phyloP scores from a whole-genome alignment of 2,329 filamentous ascomycete species.

The Plenodomus biglobosus region DNA sequence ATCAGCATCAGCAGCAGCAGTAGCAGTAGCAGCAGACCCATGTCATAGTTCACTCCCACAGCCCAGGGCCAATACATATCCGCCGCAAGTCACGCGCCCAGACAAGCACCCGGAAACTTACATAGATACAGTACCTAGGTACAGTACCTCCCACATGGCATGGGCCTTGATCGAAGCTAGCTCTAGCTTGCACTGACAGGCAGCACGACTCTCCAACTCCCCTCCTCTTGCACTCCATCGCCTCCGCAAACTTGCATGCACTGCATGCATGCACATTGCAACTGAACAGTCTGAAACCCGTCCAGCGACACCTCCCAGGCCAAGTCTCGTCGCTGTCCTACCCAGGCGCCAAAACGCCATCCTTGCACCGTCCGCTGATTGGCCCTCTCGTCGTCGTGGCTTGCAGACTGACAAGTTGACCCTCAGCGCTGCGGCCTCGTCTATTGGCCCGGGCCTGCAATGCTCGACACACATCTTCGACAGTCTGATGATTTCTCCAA shows the following conservation, averaged over 20 bases:
- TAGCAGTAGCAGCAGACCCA: neutral
- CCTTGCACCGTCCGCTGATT: slow-evolving; percentile 7
- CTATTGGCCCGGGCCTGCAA: neutral
- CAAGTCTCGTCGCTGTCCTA: slow-evolving; percentile 1
- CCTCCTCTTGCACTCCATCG: no score
- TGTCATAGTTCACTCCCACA: neutral
- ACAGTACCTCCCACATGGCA: neutral
- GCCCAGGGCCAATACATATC: no score
- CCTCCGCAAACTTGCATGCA: slow-evolving; percentile 2
- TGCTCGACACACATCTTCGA: neutral
- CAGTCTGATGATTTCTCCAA: neutral
- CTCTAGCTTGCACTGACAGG: neutral
- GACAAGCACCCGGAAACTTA: no score
- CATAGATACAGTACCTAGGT: no score
- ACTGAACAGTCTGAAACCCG: neutral
- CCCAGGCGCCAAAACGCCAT: slow-evolving; percentile 4
- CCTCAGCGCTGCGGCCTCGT: neutral
- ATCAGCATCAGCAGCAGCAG: neutral
- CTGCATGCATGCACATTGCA: neutral
- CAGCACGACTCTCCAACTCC: neutral
- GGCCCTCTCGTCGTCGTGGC: slow-evolving; percentile 4
- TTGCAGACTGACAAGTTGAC: slow-evolving; percentile 5
- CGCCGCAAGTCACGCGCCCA: no score
- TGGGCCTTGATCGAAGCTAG: no score
- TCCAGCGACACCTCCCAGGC: slow-evolving; percentile 5